phyloP scores from a whole-genome alignment of 768 basidiomycete genomes.

The Kwoniella heveanensis region DNA sequence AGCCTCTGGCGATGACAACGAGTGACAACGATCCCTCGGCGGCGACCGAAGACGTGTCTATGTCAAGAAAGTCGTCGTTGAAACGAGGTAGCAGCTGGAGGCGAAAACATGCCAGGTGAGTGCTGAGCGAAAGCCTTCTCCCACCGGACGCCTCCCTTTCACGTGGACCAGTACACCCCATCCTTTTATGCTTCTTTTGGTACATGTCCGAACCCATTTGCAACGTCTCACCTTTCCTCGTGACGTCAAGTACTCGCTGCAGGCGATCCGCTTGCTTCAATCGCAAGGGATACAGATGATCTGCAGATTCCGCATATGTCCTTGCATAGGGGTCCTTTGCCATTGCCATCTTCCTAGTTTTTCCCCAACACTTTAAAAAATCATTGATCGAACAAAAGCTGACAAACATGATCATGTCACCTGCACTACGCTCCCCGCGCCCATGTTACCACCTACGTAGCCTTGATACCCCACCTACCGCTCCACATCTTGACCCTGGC shows the following conservation, averaged over 20 bases:
- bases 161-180: conserved; percentile 1
- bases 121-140: background rate
- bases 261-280: background rate
- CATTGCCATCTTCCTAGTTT: background rate
- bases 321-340: background rate
- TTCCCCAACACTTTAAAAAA: background rate
- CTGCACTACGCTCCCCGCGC: conserved; percentile 2
- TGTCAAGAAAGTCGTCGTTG: conserved; percentile 13
- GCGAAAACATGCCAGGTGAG: conserved; percentile 46
- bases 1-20: conserved; percentile 3
- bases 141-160: conserved; percentile 4
- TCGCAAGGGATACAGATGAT: background rate
- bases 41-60: background rate
- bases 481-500: conserved; percentile 19
- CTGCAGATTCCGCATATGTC: background rate
- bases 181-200: conserved; percentile 5
- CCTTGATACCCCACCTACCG: conserved; percentile 30
- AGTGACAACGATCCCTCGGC: background rate
- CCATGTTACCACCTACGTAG: conserved; percentile 11
- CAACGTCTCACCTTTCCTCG: conserved; percentile 16
- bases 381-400: conserved; percentile 2
- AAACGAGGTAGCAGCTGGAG: conserved; percentile 38
- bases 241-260: conserved; percentile 13
- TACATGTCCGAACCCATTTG: background rate
- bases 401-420: conserved; percentile 5